These are phyloP conservation scores for Suillus subluteus DNA, from an alignment of 768 basidiomycete species.

Conservation along the genomic window DNA sequence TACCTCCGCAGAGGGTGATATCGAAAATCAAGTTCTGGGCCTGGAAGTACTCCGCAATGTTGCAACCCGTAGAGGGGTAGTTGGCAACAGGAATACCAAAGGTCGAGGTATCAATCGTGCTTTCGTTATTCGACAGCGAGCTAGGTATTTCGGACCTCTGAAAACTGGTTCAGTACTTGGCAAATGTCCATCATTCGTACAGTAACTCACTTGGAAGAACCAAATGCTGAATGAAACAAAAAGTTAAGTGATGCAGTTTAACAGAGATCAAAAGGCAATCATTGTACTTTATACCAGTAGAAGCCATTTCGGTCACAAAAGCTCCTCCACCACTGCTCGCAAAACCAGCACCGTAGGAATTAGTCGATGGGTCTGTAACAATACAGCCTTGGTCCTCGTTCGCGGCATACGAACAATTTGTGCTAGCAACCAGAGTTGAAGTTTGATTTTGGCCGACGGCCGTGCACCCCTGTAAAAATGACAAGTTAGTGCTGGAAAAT, in stretches of 20 bases:
- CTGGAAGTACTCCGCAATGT: slow-evolving; percentile 54
- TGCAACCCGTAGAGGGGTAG: slow-evolving; percentile 63
- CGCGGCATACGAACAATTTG: slow-evolving; percentile 60
- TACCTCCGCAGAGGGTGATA: slow-evolving; percentile 71
- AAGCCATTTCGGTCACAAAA: slow-evolving; percentile 74
- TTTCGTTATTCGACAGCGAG: slow-evolving; percentile 49
- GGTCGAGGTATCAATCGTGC: slow-evolving; percentile 54
- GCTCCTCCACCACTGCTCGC: slow-evolving; percentile 70
- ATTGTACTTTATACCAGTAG: slow-evolving; percentile 64
- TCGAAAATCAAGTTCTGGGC: slow-evolving; percentile 72
- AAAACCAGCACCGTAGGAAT: slow-evolving; percentile 70
- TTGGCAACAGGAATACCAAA: slow-evolving; percentile 73
- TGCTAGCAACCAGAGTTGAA: slow-evolving; percentile 55
- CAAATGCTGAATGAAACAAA: slow-evolving; percentile 26
- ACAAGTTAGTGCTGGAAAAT: not conserved
- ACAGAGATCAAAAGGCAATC: not conserved
- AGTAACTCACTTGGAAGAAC: slow-evolving; percentile 34
- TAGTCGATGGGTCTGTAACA: slow-evolving; percentile 53
- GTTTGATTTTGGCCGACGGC: slow-evolving; percentile 52
- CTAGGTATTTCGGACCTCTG: slow-evolving; percentile 48
- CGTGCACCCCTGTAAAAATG: slow-evolving; percentile 48
- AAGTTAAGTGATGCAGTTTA: not conserved
- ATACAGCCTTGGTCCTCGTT: slow-evolving; percentile 70
- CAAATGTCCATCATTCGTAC: not conserved
- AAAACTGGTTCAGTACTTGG: not conserved